Percentiles rank a stretch among this genome's conserved stretches.
These are phyloP conservation scores for Symbiodinium pilosum DNA, from an alignment of 73 alveolate genomes.

Conservation along the genomic window DNA sequence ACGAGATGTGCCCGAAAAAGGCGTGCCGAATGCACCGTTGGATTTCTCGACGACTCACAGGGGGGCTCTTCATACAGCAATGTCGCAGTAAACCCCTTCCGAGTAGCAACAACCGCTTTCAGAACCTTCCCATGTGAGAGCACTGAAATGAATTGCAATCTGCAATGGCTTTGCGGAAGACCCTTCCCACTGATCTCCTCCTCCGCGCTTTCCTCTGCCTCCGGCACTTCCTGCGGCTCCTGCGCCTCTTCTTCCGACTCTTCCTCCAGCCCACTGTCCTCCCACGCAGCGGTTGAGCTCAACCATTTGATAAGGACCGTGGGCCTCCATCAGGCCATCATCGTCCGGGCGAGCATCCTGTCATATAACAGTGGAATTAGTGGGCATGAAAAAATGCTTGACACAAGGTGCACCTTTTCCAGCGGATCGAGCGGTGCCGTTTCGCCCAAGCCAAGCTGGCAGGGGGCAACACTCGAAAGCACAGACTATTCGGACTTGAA, in stretches of 20 bases:
- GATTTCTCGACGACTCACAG: no score
- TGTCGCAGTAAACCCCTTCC: no score
- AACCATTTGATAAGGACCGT: neutral
- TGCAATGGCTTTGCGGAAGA: no score
- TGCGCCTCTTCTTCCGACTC: neutral
- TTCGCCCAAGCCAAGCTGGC: conserved; percentile 6
- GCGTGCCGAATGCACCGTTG: no score
- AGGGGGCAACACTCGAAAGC: neutral
- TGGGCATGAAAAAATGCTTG: neutral
- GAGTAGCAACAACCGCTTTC: no score
- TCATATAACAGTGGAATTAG: no score
- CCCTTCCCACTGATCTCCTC: no score
- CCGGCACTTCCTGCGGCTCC: neutral
- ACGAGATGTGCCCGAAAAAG: no score
- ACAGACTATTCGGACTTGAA: no score
- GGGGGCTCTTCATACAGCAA: no score
- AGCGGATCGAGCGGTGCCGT: neutral
- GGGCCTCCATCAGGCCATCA: neutral
- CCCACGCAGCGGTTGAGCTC: neutral
- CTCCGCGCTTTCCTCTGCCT: neutral
- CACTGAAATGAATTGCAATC: no score
- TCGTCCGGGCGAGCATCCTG: neutral
- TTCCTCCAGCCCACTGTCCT: neutral
- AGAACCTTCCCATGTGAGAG: no score
- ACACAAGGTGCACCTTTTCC: neutral